Evolutionary conservation across 2,329 filamentous ascomycete species (phyloP).

Genomic region (Hymenoscyphus fraxineus): DNA sequence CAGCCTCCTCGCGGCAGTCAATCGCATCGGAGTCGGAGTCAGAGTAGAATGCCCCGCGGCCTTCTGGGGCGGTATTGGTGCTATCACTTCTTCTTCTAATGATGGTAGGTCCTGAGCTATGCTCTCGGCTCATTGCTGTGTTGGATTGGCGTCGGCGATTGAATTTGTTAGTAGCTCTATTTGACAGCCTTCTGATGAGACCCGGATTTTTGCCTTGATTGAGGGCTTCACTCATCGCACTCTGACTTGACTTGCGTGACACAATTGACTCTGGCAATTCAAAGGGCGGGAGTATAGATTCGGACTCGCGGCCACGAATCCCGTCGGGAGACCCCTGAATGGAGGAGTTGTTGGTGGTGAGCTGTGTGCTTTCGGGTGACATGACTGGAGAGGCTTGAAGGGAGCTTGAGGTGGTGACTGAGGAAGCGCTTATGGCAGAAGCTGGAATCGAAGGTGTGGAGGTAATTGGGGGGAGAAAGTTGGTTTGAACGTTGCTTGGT

Average conservation of each 20-base stretch:
- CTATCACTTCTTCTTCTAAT: constrained; percentile 86
- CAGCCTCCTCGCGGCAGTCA: constrained; percentile 46
- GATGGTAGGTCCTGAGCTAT: constrained; percentile 84
- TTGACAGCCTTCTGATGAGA: constrained; percentile 81
- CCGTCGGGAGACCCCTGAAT: constrained; percentile 65
- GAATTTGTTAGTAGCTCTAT: constrained; percentile 65
- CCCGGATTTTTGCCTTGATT: constrained; percentile 56
- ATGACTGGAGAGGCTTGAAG: constrained; percentile 54
- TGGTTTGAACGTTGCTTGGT: constrained; percentile 34
- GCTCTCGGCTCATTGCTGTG: constrained; percentile 72
- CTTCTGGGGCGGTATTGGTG: constrained; percentile 64
- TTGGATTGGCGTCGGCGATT: constrained; percentile 70
- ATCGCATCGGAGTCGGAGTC: constrained; percentile 58
- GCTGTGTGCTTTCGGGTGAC: constrained; percentile 48
- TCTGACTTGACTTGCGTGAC: constrained; percentile 54
- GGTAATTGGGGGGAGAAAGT: constrained; percentile 26
- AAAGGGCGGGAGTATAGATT: constrained; percentile 52
- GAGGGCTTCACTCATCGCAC: constrained; percentile 60
- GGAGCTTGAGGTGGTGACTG: constrained; percentile 50
- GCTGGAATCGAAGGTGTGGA: constrained; percentile 41
- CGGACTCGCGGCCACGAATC: constrained; percentile 51
- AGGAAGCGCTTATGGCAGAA: constrained; percentile 54
- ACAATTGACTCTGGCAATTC: constrained; percentile 72
- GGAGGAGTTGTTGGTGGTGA: constrained; percentile 58
- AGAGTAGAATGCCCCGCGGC: constrained; percentile 39